phyloP scores from a whole-genome alignment of 345 rosid genomes.

The Isatis tinctoria region DNA sequence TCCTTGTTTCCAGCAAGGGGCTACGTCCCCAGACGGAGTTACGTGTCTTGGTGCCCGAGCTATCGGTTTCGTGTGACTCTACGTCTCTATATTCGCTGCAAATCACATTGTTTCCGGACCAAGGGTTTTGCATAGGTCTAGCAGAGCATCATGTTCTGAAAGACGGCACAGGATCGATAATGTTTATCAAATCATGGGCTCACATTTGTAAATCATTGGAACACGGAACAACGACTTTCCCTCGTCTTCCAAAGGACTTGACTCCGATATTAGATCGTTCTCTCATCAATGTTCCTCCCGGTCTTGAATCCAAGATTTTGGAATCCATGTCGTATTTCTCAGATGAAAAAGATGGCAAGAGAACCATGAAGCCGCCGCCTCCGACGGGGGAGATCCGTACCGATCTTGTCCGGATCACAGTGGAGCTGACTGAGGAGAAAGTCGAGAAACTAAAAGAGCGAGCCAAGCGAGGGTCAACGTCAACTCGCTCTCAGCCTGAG shows the following conservation, averaged over 20 bases:
- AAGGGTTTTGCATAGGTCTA: background rate
- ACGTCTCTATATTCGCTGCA: background rate
- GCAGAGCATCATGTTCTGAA: background rate
- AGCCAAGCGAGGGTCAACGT: background rate
- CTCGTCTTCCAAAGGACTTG: background rate
- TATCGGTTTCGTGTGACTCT: background rate
- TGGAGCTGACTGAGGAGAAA: slow-evolving; percentile 12
- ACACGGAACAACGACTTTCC: background rate
- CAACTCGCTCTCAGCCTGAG: background rate
- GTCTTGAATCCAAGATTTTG: slow-evolving; percentile 9
- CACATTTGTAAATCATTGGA: slow-evolving; percentile 3
- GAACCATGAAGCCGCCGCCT: background rate
- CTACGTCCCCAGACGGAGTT: background rate
- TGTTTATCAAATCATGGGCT: slow-evolving; percentile 34
- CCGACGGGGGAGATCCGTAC: background rate
- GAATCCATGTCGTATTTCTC: background rate
- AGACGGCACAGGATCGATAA: slow-evolving; percentile 11
- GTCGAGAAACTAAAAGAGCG: slow-evolving; percentile 19
- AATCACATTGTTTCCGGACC: background rate
- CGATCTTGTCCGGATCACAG: slow-evolving; percentile 24
- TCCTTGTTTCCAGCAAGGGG: background rate
- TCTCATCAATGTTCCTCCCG: slow-evolving; percentile 1
- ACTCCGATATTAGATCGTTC: slow-evolving; percentile 30
- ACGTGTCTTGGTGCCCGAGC: background rate
- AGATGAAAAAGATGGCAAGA: slow-evolving; percentile 5